phyloP scores from a whole-genome alignment of 108 stramenopile genomes.

The Pseudonitzschia multiseries region DNA sequence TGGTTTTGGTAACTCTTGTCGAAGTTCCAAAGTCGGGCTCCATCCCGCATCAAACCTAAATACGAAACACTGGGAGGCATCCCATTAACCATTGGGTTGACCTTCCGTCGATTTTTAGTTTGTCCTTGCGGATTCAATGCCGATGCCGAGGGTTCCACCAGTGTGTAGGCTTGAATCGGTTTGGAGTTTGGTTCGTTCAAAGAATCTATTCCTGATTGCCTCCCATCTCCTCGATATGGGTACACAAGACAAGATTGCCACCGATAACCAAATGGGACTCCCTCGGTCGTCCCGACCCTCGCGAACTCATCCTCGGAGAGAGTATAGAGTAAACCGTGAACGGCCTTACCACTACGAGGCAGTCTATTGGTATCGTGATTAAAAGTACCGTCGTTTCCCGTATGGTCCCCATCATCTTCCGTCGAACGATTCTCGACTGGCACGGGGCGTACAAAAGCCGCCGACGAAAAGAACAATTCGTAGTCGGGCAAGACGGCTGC shows the following conservation, averaged over 20 bases:
- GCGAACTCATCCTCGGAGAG: conserved; percentile 68
- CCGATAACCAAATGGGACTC: conserved; percentile 69
- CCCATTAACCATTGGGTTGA: no score
- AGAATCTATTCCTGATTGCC: conserved; percentile 15
- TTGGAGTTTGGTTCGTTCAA: background rate
- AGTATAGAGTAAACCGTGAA: conserved; percentile 76
- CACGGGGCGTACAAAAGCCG: conserved; percentile 50
- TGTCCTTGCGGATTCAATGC: conserved; percentile 22
- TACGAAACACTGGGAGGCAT: conserved; percentile 63
- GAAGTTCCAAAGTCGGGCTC: conserved; percentile 60
- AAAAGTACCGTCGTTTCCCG: background rate
- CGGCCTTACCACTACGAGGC: conserved; percentile 10
- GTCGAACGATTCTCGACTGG: background rate
- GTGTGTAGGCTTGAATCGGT: conserved; percentile 52
- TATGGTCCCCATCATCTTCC: background rate
- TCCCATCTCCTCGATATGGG: conserved; percentile 60
- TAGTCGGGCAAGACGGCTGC: conserved; percentile 70
- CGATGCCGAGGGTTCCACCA: conserved; percentile 28
- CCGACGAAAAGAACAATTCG: conserved; percentile 54
- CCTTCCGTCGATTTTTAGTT: conserved; percentile 2
- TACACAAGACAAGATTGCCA: conserved; percentile 59
- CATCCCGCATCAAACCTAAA: conserved; percentile 58
- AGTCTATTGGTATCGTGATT: background rate
- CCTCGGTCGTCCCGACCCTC: conserved; percentile 64
- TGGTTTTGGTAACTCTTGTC: conserved; percentile 53